Evolutionary conservation across 176 grass and related monocot genomes (phyloP).

Genomic region (Aegilops bicornis): DNA sequence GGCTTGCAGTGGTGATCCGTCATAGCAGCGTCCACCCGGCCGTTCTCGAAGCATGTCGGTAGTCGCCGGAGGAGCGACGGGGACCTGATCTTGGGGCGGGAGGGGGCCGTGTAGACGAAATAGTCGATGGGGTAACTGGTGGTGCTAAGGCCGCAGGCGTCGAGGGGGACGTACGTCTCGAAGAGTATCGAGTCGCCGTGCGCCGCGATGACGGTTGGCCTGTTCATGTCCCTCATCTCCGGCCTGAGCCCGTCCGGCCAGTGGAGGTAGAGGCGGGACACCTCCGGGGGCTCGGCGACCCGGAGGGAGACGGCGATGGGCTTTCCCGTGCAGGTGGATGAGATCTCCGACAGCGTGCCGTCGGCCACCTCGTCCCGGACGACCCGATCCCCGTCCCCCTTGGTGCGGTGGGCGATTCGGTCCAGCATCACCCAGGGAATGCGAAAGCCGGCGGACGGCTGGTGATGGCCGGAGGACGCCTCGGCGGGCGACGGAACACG

Average conservation of each 20-base stretch:
- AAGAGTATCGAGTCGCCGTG: slow-evolving; percentile 12
- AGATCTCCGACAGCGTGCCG: not conserved
- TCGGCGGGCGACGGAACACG: not conserved
- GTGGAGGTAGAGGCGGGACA: slow-evolving; percentile 16
- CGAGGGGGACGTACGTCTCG: not conserved
- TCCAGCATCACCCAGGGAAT: not conserved
- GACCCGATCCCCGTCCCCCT: not conserved
- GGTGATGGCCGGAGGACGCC: not conserved
- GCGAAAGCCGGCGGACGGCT: not conserved
- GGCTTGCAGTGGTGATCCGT: too few relatives aligned
- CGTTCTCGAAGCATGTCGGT: not conserved
- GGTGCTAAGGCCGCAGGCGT: rapidly evolving
- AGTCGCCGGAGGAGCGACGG: not conserved
- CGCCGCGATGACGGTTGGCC: not conserved
- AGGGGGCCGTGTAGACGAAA: slow-evolving; percentile 3
- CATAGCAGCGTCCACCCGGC: too few relatives aligned
- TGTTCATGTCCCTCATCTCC: rapidly evolving
- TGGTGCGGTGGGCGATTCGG: not conserved
- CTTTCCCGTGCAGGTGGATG: not conserved
- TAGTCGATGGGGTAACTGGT: not conserved
- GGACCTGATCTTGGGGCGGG: not conserved
- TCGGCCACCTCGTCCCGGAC: not conserved
- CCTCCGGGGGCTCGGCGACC: not conserved
- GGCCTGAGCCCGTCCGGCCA: not conserved
- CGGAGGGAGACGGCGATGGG: not conserved